Percentiles rank a stretch among this genome's conserved stretches.
phyloP scores from a whole-genome alignment of 202 grass and related monocot species.

The Setaria italica region DNA sequence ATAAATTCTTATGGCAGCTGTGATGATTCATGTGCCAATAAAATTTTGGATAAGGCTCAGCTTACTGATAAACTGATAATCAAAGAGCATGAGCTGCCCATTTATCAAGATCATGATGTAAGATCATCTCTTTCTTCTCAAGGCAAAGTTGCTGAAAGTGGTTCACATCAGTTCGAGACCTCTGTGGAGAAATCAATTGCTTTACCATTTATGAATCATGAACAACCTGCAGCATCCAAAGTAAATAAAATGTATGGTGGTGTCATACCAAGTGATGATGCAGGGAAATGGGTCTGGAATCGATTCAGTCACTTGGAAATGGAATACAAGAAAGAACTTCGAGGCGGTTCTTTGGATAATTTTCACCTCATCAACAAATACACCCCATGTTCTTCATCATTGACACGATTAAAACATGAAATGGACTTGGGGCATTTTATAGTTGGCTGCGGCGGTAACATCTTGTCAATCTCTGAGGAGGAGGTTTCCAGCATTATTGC shows the following conservation, averaged over 20 bases:
- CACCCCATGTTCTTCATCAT: constrained; percentile 53
- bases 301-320: constrained; percentile 61
- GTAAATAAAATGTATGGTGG: constrained; percentile 1
- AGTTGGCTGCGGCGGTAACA: constrained; percentile 64
- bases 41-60: constrained; percentile 38
- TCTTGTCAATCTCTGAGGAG: constrained; percentile 69
- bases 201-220: constrained; percentile 42
- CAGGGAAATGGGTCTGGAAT: constrained; percentile 68
- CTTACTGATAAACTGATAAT: constrained; percentile 42
- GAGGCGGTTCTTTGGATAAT: constrained; percentile 62
- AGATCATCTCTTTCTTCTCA: constrained; percentile 36
- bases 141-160: constrained; percentile 27
- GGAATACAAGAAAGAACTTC: constrained; percentile 75
- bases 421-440: constrained; percentile 59
- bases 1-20: constrained; percentile 20
- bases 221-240: constrained; percentile 34
- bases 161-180: background rate
- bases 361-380: constrained; percentile 81
- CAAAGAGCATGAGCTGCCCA: constrained; percentile 37
- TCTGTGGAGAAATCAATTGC: background rate
- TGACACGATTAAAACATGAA: constrained; percentile 44
- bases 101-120: constrained; percentile 35
- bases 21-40: constrained; percentile 12
- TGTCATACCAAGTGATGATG: constrained; percentile 47
- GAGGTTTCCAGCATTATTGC: constrained; percentile 91